Conservation (phyloP, 2,329 filamentous ascomycete genomes). For the Cladosporium cucumerinum region DNA sequence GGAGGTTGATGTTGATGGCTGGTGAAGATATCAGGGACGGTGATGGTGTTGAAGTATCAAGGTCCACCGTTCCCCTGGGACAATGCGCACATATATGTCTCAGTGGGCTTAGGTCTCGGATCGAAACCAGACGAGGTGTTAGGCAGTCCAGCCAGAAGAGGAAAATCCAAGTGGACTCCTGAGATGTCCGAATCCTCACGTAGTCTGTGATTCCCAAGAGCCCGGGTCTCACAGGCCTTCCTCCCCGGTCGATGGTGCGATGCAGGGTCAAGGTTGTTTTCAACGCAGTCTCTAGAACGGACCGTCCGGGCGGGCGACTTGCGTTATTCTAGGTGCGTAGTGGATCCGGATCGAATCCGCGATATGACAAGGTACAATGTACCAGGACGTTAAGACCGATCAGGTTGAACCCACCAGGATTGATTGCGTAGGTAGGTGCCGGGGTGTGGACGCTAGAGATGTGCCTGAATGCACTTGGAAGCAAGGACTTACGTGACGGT, state of each 20-base stretch:
- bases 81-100: slow-evolving; percentile 16
- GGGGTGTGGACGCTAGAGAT: slow-evolving; percentile 1
- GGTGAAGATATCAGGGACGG: slow-evolving; percentile 15
- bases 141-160: neutral
- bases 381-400: slow-evolving; percentile 9
- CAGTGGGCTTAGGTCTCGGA: slow-evolving; percentile 14
- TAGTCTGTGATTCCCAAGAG: slow-evolving; percentile 6
- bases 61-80: slow-evolving; percentile 15
- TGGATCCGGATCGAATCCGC: slow-evolving; percentile 15
- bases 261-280: slow-evolving; percentile 14
- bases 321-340: slow-evolving; percentile 3
- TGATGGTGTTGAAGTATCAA: slow-evolving; percentile 13
- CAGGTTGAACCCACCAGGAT: slow-evolving; percentile 13
- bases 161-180: slow-evolving; percentile 14
- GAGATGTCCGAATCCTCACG: slow-evolving; percentile 12
- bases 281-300: slow-evolving; percentile 7
- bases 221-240: slow-evolving; percentile 14
- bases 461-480: slow-evolving; percentile 12
- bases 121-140: slow-evolving; percentile 11
- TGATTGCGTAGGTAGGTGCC: slow-evolving; percentile 14
- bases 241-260: slow-evolving; percentile 15
- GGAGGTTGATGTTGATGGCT: slow-evolving; percentile 14
- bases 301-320: slow-evolving; percentile 12
- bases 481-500: slow-evolving; percentile 13
- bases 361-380: slow-evolving; percentile 9